These are phyloP conservation scores for Ascomycota sp. DNA, from an alignment of 2,329 filamentous ascomycete species.

Conservation along the genomic window DNA sequence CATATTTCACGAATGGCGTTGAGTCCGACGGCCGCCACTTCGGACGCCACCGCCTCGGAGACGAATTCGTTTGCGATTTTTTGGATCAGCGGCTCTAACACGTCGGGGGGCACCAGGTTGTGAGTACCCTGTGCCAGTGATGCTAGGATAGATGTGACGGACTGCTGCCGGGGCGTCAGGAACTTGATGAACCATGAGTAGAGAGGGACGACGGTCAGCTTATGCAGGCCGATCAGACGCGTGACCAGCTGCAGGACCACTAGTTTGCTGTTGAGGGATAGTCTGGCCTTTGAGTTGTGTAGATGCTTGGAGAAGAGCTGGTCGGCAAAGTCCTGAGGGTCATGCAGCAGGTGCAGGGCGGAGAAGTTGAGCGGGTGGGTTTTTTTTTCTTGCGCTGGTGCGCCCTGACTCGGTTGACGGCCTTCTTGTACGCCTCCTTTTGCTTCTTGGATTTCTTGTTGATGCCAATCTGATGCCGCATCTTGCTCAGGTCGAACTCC, in stretches of 20 bases:
- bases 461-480: slow-evolving; percentile 72
- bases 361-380: slow-evolving; percentile 90
- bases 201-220: slow-evolving; percentile 70
- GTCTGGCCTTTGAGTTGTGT: slow-evolving; percentile 64
- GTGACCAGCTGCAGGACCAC: slow-evolving; percentile 82
- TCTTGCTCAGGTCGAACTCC: slow-evolving; percentile 53
- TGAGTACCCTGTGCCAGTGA: slow-evolving; percentile 85
- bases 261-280: slow-evolving; percentile 75
- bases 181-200: slow-evolving; percentile 96
- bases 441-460: slow-evolving; percentile 96
- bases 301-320: slow-evolving; percentile 77
- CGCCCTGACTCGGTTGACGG: slow-evolving; percentile 61
- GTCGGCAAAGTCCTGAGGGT: slow-evolving; percentile 88
- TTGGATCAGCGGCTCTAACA: slow-evolving; percentile 69
- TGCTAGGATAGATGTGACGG: slow-evolving; percentile 82
- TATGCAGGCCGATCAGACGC: slow-evolving; percentile 77
- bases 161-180: slow-evolving; percentile 70
- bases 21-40: slow-evolving; percentile 79
- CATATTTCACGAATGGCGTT: slow-evolving; percentile 93
- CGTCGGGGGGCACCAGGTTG: slow-evolving; percentile 78
- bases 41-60: slow-evolving; percentile 74
- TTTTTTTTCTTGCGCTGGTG: slow-evolving; percentile 75
- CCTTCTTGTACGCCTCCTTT: slow-evolving; percentile 56
- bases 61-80: slow-evolving; percentile 99
- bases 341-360: slow-evolving; percentile 78